Conservation (phyloP, 768 basidiomycete genomes). For the Pleurotus salmoneostramineus region DNA sequence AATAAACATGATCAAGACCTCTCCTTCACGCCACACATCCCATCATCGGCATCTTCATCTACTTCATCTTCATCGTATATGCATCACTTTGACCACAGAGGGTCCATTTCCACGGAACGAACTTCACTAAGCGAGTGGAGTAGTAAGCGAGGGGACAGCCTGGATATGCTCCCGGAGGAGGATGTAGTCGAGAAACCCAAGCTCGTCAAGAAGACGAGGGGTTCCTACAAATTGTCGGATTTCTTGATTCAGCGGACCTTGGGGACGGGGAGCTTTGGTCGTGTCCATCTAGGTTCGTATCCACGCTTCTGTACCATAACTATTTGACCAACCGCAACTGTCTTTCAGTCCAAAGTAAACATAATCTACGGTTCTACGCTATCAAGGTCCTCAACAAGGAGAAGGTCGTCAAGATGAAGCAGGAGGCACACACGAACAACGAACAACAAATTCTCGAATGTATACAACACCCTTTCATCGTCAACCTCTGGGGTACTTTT, state of each 20-base stretch:
- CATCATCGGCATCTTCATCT: neutral
- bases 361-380: constrained; percentile 94
- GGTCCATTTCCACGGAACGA: constrained; percentile 65
- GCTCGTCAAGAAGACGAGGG: constrained; percentile 48
- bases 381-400: constrained; percentile 95
- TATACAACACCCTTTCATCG: constrained; percentile 89
- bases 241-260: constrained; percentile 80
- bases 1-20: constrained; percentile 3
- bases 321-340: constrained; percentile 7
- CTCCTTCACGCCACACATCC: neutral
- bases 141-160: constrained; percentile 28
- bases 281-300: constrained; percentile 81
- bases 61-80: neutral
- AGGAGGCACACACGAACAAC: constrained; percentile 96
- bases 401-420: constrained; percentile 88
- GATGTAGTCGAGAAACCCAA: constrained; percentile 18
- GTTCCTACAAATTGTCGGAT: constrained; percentile 68
- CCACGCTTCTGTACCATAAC: constrained; percentile 7
- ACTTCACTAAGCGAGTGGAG: constrained; percentile 52
- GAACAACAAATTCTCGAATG: constrained; percentile 84
- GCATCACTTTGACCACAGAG: constrained; percentile 48
- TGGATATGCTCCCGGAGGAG: constrained; percentile 29
- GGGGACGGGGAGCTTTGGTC: constrained; percentile 95
- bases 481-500: constrained; percentile 95
- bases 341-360: constrained; percentile 75